Conservation (phyloP, 228 moss, liverwort and hornwort species). For the Sphagnum fallax region DNA sequence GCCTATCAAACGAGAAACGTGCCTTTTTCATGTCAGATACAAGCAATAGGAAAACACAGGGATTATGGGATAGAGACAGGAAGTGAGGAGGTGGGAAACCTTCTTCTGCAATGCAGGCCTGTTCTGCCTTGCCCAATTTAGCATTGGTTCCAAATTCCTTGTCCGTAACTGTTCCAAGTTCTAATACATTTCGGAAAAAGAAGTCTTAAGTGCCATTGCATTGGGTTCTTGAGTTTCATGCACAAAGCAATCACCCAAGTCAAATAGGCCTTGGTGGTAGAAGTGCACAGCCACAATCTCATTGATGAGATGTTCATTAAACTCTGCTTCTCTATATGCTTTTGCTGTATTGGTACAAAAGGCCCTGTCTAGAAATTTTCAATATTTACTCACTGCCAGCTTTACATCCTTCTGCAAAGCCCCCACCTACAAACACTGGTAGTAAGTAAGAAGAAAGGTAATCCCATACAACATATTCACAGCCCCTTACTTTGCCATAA, state of each 20-base stretch:
- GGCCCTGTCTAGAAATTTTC: conserved; percentile 74
- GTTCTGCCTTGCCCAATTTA: conserved; percentile 74
- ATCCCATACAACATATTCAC: background rate
- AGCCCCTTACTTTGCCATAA: background rate
- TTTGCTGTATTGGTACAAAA: conserved; percentile 80
- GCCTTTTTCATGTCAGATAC: no score
- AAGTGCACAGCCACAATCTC: conserved; percentile 96
- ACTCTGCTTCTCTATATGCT: conserved; percentile 85
- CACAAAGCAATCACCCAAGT: conserved; percentile 93
- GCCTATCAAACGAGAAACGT: no score
- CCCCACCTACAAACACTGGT: conserved; percentile 25
- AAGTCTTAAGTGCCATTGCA: conserved; percentile 71
- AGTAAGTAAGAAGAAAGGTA: background rate
- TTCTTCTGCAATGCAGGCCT: conserved; percentile 71
- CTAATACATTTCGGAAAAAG: conserved; percentile 91
- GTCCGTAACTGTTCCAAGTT: conserved; percentile 73
- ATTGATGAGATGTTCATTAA: conserved; percentile 74
- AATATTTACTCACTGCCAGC: conserved; percentile 78
- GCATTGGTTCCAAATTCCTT: conserved; percentile 79
- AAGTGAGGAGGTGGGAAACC: conserved; percentile 9
- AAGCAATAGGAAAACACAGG: no score
- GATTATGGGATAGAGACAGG: no score
- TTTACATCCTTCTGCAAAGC: conserved; percentile 88
- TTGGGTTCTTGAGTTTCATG: conserved; percentile 70
- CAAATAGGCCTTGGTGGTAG: conserved; percentile 88